Conservation (phyloP, 129 eudicot genomes). For the Artemisia argyi region DNA sequence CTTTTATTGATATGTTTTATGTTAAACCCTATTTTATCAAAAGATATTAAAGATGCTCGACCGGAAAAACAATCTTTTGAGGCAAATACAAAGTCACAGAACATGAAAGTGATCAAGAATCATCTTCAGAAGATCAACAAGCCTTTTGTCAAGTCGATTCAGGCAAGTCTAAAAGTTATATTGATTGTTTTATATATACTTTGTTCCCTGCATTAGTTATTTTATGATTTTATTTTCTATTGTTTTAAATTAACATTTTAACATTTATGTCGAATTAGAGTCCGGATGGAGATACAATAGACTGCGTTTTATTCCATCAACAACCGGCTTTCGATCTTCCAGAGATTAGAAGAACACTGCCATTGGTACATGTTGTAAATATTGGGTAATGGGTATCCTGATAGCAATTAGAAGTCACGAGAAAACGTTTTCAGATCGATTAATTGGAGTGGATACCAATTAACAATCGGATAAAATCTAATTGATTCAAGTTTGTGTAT, state of each 20-base stretch:
- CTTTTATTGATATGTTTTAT: no score
- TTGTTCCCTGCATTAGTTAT: background rate
- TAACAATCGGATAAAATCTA: no score
- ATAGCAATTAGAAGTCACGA: no score
- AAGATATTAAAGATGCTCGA: background rate
- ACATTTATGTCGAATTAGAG: background rate
- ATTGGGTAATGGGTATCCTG: no score
- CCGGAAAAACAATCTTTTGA: background rate
- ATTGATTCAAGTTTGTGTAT: no score
- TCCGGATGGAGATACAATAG: background rate
- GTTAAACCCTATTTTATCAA: background rate
- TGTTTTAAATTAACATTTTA: background rate
- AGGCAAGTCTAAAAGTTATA: background rate
- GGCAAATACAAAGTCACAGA: background rate
- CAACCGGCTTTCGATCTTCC: constrained; percentile 1
- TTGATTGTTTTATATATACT: background rate
- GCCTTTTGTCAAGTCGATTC: constrained; percentile 1
- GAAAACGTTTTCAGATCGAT: no score
- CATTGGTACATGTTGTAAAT: no score
- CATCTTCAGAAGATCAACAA: background rate
- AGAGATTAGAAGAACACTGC: background rate
- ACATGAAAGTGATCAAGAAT: background rate
- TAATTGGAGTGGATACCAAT: no score
- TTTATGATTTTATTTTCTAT: background rate
- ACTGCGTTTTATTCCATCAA: background rate